phyloP scores from a whole-genome alignment of 371 early-diverging fungal species.

The Saksenaea oblongispora region DNA sequence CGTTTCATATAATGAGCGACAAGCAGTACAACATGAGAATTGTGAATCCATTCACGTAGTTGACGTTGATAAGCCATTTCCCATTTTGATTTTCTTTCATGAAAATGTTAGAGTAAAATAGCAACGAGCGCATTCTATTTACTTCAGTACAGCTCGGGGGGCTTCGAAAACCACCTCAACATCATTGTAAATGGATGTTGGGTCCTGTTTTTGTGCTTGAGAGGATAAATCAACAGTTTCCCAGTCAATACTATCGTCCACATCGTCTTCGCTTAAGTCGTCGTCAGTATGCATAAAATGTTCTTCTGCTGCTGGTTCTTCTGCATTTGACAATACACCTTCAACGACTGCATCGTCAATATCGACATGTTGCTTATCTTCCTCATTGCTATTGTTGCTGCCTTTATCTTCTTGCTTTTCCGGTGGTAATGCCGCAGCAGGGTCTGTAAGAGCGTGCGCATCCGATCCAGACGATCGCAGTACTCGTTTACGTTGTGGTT shows the following conservation, averaged over 20 bases:
- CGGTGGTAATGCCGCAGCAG: not conserved
- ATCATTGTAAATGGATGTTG: constrained; percentile 24
- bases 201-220: not conserved
- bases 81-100: constrained; percentile 29
- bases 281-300: not conserved
- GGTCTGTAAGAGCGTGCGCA: not conserved
- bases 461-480: not conserved
- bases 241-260: constrained; percentile 30
- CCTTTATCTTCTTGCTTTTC: no score
- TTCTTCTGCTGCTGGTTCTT: not conserved
- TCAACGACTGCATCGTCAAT: not conserved
- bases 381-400: not conserved
- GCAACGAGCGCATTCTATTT: constrained; percentile 1
- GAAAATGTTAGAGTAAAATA: not conserved
- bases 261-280: not conserved
- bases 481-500: not conserved
- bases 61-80: constrained; percentile 34
- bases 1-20: constrained; percentile 42
- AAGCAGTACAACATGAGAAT: constrained; percentile 34
- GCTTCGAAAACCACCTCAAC: constrained; percentile 43
- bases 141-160: constrained; percentile 33
- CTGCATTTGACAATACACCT: not conserved
- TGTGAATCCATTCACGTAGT: constrained; percentile 42
- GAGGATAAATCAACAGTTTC: constrained; percentile 21
- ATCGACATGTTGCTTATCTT: not conserved